Evolutionary conservation across 176 grass and related monocot species (phyloP), one percentile per base, ranked within the genome.

Genomic region (Carex scoparia): DNA sequence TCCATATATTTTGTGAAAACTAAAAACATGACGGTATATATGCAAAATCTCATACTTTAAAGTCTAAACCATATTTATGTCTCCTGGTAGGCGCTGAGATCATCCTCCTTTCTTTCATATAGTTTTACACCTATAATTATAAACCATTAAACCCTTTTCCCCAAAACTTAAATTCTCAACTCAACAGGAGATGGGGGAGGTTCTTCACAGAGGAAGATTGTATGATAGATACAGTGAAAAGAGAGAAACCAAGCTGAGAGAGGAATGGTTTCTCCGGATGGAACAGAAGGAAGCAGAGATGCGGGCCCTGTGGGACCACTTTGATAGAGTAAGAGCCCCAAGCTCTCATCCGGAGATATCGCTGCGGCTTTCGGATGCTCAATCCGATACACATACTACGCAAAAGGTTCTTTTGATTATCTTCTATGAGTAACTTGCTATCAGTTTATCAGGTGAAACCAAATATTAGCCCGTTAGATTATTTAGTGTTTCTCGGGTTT

Each of bases 221-320:
- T 90, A 90, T 31, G 85, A 84, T 18, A 81, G 64, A 79, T 90
- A 90, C 10, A 53, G 42, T n/a, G 57, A 73, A 65, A 87, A 51
- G 85, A 61, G 89, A 60, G 89, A 87, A 8, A 81, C 85, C 28
- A 90, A 85, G 75, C 75, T 90, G 85, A 81, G 89, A 70, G 82
- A 81, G 31, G 85, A 84, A 2, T 84, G 73, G 85, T 44, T 79
- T 33, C 37, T 14, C 57, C 33, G 76, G 63, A 80, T 61, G 65
- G 56, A 58, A 9, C 65, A 37, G 42, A 90, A 67, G 74, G 86
- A 84, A 13, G 57, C 53, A 9, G 51, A 87, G 72, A 83, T 83
- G 38, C 13, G 63, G 3, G 48, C 33, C 53, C 79, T 86, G 57
- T 84, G 75, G 89, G 56, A 57, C 5, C 70, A 40, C 33, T 81